Evolutionary conservation across 176 grass and related monocot species (phyloP).

Genomic region (Triticum turgidum): DNA sequence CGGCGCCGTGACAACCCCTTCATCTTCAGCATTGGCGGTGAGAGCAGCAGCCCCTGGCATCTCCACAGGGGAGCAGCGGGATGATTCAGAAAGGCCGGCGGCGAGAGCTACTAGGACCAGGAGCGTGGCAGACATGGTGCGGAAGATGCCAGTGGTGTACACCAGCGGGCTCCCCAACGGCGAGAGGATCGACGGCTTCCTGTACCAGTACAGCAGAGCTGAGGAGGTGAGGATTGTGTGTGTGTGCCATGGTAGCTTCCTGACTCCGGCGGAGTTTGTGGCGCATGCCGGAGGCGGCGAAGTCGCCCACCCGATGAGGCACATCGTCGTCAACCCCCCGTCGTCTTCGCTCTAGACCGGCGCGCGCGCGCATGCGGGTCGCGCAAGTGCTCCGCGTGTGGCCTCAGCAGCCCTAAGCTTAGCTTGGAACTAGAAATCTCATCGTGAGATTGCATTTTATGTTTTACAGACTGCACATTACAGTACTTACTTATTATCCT

Average conservation of each 20-base stretch:
- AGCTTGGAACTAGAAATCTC: constrained; percentile 24
- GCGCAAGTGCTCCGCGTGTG: constrained; percentile 11
- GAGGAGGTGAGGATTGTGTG: constrained; percentile 81
- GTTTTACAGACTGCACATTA: neutral
- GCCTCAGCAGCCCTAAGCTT: constrained; percentile 12
- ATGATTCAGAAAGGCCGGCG: neutral
- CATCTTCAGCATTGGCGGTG: neutral
- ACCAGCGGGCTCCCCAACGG: constrained; percentile 70
- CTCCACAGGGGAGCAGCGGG: constrained; percentile 21
- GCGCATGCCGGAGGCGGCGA: constrained; percentile 77
- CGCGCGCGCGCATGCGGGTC: neutral
- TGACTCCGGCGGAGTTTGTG: constrained; percentile 78
- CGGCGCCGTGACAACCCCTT: neutral
- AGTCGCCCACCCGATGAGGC: constrained; percentile 59
- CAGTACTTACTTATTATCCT: constrained; percentile 19
- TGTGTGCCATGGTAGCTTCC: constrained; percentile 81
- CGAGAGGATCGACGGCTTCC: constrained; percentile 68
- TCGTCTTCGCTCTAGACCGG: constrained; percentile 22
- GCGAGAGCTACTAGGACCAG: neutral
- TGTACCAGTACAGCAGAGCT: constrained; percentile 64
- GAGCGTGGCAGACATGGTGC: constrained; percentile 27
- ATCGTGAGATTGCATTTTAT: constrained; percentile 11
- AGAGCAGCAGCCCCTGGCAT: neutral
- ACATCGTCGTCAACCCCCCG: constrained; percentile 63
- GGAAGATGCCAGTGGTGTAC: constrained; percentile 74